Evolutionary conservation across 305 asterid genomes (phyloP), one percentile per base, ranked within the genome.

Genomic region (Andrographis paniculata): DNA sequence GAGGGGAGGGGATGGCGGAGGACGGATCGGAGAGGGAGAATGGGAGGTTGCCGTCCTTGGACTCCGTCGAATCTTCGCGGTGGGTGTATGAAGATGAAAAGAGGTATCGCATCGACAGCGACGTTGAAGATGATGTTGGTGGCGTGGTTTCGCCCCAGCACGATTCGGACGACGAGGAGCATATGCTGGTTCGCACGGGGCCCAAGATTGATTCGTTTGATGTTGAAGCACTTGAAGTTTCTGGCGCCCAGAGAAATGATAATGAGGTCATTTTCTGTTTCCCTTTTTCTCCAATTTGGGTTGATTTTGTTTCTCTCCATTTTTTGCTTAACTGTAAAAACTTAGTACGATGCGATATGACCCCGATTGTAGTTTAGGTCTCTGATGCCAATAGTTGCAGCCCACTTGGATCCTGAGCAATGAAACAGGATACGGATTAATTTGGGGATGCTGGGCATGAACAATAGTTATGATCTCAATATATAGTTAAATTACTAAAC

Each of bases 181-280:
- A 83, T 74, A 76, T 75, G 70, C 71, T 92, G 74, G 81, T 87
- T 60, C 94, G 96, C 42, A 84, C 95, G 12, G 95, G 94, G 1
- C 96, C 95, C 15, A 68, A 80, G 58, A 72, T 92, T 58, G 99
- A 92, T 70, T 84, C 99, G 11, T 92, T 92, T 58, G 99, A 84
- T 60, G 95, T 79, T 28, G 99, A 92, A 54, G 94, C 95, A 20
- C 93, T 84, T 22, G 96, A 92, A 73, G 80, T 92, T 48, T 94
- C 96, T 18, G 87, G 94, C 14, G 95, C 93, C 23, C 92, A 68
- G 9, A 79, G 74, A 62, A 81, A 65, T 59, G 87, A 84, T 42
- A 78, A 70, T 68, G 95, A 84, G 85, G 99, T 81, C 52, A 23
- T 39, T 39, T 46, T 45, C 58, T 0, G 23, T 4, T 28, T 44